phyloP scores from a whole-genome alignment of 345 rosid genomes.

The Populus euphratica region DNA sequence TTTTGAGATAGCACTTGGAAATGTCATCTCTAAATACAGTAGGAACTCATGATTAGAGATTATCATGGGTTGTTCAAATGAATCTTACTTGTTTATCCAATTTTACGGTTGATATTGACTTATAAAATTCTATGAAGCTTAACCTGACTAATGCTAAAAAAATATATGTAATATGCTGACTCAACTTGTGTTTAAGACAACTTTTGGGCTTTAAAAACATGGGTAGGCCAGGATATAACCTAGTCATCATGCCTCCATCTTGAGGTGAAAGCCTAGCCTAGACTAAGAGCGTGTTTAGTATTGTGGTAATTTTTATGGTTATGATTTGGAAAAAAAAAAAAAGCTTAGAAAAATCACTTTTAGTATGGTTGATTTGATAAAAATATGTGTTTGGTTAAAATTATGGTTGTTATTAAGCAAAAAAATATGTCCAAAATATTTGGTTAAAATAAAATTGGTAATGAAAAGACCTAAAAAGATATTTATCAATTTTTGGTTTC shows the following conservation, averaged over 20 bases:
- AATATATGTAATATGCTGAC: background rate
- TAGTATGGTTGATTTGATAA: too few species aligned
- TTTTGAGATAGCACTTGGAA: slow-evolving; percentile 81
- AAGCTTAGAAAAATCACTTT: too few species aligned
- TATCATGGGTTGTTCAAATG: background rate
- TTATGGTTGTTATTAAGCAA: too few species aligned
- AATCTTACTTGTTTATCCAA: background rate
- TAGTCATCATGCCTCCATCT: background rate
- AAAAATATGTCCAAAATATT: too few species aligned
- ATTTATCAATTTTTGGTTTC: too few species aligned
- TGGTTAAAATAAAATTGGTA: too few species aligned
- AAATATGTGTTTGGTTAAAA: too few species aligned
- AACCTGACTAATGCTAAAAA: too few species aligned
- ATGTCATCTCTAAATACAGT: slow-evolving; percentile 64
- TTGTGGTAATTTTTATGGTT: too few species aligned
- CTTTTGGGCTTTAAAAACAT: background rate
- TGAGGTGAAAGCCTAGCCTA: background rate
- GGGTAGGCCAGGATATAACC: background rate
- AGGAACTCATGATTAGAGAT: slow-evolving; percentile 6
- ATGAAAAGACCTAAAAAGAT: too few species aligned
- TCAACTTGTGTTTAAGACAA: background rate
- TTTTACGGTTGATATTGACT: background rate
- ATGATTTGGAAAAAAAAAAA: too few species aligned
- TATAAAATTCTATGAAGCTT: background rate
- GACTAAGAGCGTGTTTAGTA: too few species aligned